Evolutionary conservation across 2,329 filamentous ascomycete species (phyloP), one percentile per base, ranked within the genome.

Genomic region (Alternaria ethzedia): DNA sequence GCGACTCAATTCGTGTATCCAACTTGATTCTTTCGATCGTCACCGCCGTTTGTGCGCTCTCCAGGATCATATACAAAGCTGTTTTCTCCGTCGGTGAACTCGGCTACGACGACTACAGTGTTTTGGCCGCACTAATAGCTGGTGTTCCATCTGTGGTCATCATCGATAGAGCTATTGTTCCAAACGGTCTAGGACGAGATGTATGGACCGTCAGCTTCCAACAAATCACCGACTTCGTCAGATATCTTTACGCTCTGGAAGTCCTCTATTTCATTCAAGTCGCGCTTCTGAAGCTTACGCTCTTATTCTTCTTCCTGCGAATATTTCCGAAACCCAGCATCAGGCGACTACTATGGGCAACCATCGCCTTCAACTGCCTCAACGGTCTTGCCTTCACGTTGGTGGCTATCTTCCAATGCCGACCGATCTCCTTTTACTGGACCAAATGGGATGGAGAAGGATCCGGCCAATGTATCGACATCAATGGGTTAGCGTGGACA

Each of bases 131-230:
- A 26, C 36, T 76, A 12, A 13, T 76, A 12, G 54, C 60, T 13
- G 71, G 74, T 23, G 64, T 74, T 17, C 75, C 76, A 4, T 69
- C 67, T 13, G 70, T 75, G 10, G 52, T 77, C 25, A 61, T 78
- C n/a, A 74, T 69, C 44, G 71, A 74, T 30, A 57, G 59, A 15
- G 68, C 57, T 9, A 50, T 65, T 13, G 25, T 72, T 9, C 56
- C 61, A 2, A 72, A 72, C n/a, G 86, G 86, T 2, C 74, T 87
- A 8, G 85, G 86, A 7, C 79, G 71, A 17, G 86, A 88, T 51
- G 78, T 86, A 15, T 87, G 85, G 85, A 85, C 83, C 0, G 63
- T 87, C 5, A 63, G 76, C 0, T 72, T 78, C 0, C 70, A 78
- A 0, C 67, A 80, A 15, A 81, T 88, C 49, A 84, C 81, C 26